Evolutionary conservation across 352 stramenopile species (phyloP), one percentile per base, ranked within the genome.

Genomic region (Paralagenidium karlingii): DNA sequence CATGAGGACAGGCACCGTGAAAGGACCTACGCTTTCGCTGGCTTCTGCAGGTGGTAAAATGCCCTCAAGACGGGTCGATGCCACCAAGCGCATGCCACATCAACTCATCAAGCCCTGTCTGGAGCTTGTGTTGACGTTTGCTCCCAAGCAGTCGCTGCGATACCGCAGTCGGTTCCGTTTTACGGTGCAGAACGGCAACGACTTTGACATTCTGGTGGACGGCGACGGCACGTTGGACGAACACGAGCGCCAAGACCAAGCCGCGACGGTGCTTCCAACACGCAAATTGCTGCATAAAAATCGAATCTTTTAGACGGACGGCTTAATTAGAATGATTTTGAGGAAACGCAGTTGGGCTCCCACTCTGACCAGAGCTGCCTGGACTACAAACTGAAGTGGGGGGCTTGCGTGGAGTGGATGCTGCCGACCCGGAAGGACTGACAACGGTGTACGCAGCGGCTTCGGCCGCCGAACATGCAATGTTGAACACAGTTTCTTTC

Each of bases 401-500:
- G n/a, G n/a, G n/a, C n/a, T n/a, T n/a, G n/a, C n/a, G n/a, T n/a
- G n/a, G n/a, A n/a, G n/a, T n/a, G n/a, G n/a, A n/a, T n/a, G n/a
- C n/a, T n/a, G n/a, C n/a, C n/a, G n/a, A n/a, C n/a, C n/a, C n/a
- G n/a, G n/a, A n/a, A n/a, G n/a, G n/a, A n/a, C n/a, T n/a, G n/a
- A n/a, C n/a, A n/a, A n/a, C n/a, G n/a, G n/a, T n/a, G n/a, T n/a
- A n/a, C n/a, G n/a, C n/a, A n/a, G n/a, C n/a, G n/a, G n/a, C n/a
- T n/a, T n/a, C n/a, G n/a, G n/a, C n/a, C n/a, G n/a, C n/a, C n/a
- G n/a, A n/a, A n/a, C n/a, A n/a, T n/a, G n/a, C n/a, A 40, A 88
- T 75, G 40, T 83, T 81, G 68, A 83, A 86, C 63, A 89, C 76
- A 45, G 68, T 83, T 45, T 77, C 83, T 40, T 59, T 89, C 76